phyloP scores from a whole-genome alignment of 2,329 filamentous ascomycete species.

The Rutstroemia sp. region DNA sequence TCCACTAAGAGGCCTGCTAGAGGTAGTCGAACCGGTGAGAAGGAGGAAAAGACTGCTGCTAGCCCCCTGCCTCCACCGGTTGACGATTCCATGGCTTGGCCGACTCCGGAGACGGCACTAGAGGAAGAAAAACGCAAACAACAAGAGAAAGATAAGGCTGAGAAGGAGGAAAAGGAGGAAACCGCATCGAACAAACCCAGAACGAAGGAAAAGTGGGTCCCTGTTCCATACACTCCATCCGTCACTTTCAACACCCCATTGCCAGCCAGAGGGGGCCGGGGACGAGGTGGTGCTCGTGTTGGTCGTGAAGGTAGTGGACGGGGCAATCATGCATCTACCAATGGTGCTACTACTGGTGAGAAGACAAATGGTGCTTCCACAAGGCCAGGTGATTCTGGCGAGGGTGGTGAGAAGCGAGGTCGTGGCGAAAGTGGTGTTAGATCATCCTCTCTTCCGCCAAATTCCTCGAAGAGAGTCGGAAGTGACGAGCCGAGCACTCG shows the following conservation, averaged over 20 bases:
- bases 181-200: slow-evolving; percentile 45
- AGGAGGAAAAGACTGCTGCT: slow-evolving; percentile 27
- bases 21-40: slow-evolving; percentile 25
- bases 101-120: slow-evolving; percentile 74
- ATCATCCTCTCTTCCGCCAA: slow-evolving; percentile 27
- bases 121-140: slow-evolving; percentile 71
- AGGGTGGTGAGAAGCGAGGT: slow-evolving; percentile 20
- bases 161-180: slow-evolving; percentile 58
- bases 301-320: slow-evolving; percentile 34
- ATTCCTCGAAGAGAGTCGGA: slow-evolving; percentile 18
- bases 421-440: slow-evolving; percentile 15
- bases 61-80: slow-evolving; percentile 53
- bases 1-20: slow-evolving; percentile 25
- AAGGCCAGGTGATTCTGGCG: slow-evolving; percentile 5
- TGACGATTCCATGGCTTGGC: slow-evolving; percentile 76
- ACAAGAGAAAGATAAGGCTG: slow-evolving; percentile 57
- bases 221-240: slow-evolving; percentile 73
- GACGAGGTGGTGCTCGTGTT: slow-evolving; percentile 35
- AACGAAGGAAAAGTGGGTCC: slow-evolving; percentile 78
- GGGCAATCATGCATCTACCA: slow-evolving; percentile 22
- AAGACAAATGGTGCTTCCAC: slow-evolving; percentile 18
- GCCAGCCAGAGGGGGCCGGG: slow-evolving; percentile 51
- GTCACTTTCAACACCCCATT: slow-evolving; percentile 83
- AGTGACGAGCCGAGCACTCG: slow-evolving; percentile 18
- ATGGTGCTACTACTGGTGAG: slow-evolving; percentile 19